Evolutionary conservation across 441 rosid genomes (phyloP).

Genomic region (Isatis lusitanica): DNA sequence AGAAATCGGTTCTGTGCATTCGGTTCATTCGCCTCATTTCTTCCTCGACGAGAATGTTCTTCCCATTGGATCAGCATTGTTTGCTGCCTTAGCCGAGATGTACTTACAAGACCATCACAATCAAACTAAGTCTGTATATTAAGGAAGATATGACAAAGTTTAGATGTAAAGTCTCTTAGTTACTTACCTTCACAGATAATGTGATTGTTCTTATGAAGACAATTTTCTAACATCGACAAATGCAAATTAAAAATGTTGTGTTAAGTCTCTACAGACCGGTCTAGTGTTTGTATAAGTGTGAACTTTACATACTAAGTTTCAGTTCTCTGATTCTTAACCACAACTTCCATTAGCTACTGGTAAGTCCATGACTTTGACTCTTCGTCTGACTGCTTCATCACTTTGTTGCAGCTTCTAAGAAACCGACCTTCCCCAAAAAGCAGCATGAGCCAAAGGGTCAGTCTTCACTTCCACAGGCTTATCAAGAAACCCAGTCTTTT

Average conservation of each 20-base stretch:
- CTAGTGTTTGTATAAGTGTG: no score
- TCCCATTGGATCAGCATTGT: conserved; percentile 71
- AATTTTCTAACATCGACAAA: no score
- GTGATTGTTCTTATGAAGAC: no score
- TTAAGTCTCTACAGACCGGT: no score
- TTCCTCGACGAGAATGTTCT: conserved; percentile 77
- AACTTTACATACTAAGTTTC: not conserved
- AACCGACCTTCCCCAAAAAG: conserved; percentile 68
- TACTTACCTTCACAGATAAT: not conserved
- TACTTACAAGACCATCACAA: conserved; percentile 55
- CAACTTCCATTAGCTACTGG: conserved; percentile 40
- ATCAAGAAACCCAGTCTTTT: conserved; percentile 52
- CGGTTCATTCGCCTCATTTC: conserved; percentile 72
- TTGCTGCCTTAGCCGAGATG: conserved; percentile 64
- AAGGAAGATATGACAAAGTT: not conserved
- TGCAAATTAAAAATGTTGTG: no score
- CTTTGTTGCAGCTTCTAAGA: conserved; percentile 51
- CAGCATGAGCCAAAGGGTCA: conserved; percentile 60
- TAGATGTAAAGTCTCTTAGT: not conserved
- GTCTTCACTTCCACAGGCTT: conserved; percentile 55
- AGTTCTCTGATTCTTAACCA: not conserved
- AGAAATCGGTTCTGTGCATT: conserved; percentile 58
- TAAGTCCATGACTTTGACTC: conserved; percentile 6
- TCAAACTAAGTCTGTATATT: conserved; percentile 18
- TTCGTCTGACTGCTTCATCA: conserved; percentile 21